These are phyloP conservation scores for Beauveria pseudobassiana DNA, from an alignment of 2,329 filamentous ascomycete genomes.

Conservation along the genomic window DNA sequence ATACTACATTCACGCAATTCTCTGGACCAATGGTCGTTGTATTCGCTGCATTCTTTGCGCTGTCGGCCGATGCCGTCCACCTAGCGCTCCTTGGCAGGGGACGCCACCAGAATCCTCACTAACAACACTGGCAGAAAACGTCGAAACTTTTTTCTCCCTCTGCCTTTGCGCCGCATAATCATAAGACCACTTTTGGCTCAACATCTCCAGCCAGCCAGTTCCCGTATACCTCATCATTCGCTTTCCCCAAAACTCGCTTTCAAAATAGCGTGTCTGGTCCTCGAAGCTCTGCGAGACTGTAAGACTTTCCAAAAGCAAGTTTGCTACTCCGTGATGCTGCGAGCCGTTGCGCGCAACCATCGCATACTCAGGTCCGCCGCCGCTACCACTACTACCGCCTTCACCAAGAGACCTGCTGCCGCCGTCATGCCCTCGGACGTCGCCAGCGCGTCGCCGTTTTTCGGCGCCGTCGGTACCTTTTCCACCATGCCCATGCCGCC, in stretches of 20 bases:
- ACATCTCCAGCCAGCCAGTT: neutral
- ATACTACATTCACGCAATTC: neutral
- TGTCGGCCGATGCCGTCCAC: slow-evolving; percentile 3
- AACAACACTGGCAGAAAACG: neutral
- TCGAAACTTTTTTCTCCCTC: neutral
- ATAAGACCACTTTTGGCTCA: neutral
- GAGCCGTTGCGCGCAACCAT: neutral
- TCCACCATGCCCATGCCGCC: slow-evolving; percentile 22
- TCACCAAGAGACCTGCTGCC: neutral
- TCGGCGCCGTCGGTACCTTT: slow-evolving; percentile 5
- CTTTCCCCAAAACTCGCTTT: neutral
- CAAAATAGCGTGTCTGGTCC: neutral
- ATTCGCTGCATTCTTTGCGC: neutral
- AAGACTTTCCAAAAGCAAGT: neutral
- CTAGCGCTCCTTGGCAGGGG: slow-evolving; percentile 5
- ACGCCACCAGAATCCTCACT: slow-evolving; percentile 3
- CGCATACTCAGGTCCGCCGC: neutral
- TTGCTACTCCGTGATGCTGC: neutral
- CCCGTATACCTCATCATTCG: neutral
- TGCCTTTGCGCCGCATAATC: neutral
- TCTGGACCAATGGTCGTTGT: neutral
- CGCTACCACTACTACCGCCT: neutral
- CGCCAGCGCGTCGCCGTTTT: neutral
- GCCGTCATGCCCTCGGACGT: slow-evolving; percentile 8
- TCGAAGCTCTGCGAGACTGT: neutral